These are phyloP conservation scores for Colletotrichum spaethianum DNA, from an alignment of 2,329 filamentous ascomycete genomes.

Conservation along the genomic window DNA sequence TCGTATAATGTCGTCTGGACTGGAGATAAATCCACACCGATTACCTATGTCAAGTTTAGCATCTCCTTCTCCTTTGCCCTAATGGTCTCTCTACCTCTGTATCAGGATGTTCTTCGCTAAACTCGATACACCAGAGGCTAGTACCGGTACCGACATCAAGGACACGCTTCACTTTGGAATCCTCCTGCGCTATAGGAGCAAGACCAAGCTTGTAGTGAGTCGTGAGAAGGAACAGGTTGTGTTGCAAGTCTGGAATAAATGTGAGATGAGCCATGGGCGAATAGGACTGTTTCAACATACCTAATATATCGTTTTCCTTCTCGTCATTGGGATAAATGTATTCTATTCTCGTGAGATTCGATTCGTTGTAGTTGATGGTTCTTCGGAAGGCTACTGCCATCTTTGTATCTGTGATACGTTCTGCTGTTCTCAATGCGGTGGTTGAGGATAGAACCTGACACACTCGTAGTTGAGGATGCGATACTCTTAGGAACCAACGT, in stretches of 20 bases:
- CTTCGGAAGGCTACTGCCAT: constrained; percentile 5
- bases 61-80: neutral
- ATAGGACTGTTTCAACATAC: neutral
- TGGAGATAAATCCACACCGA: constrained; percentile 58
- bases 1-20: constrained; percentile 54
- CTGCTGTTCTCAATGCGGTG: constrained; percentile 55
- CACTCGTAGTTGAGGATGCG: constrained; percentile 9
- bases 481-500: neutral
- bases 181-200: constrained; percentile 44
- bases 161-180: constrained; percentile 46
- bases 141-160: constrained; percentile 65
- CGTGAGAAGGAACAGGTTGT: constrained; percentile 52
- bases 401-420: constrained; percentile 52
- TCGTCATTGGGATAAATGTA: constrained; percentile 39
- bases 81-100: constrained; percentile 44
- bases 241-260: constrained; percentile 50
- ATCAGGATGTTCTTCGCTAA: constrained; percentile 53
- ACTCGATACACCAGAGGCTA: constrained; percentile 61
- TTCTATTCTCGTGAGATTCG: constrained; percentile 12
- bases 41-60: constrained; percentile 42
- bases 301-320: constrained; percentile 32
- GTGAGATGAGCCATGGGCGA: neutral
- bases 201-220: constrained; percentile 48
- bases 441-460: constrained; percentile 45
- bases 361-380: neutral